Conservation (phyloP, 2,329 filamentous ascomycete species). For the Pyrenochaeta sp. region DNA sequence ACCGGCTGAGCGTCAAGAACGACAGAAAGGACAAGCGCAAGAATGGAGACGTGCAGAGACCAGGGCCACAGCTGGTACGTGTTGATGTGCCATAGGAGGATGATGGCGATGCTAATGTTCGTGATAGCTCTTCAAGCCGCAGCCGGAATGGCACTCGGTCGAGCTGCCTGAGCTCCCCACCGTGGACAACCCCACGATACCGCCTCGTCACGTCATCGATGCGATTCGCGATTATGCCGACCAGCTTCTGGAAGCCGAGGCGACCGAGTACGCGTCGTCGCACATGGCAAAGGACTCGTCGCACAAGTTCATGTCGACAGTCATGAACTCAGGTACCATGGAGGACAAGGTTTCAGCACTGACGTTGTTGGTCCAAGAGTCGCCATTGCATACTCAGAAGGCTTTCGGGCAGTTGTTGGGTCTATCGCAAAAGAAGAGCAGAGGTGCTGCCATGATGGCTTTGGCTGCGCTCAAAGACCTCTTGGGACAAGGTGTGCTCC, state of each 20-base stretch:
- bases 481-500: conserved; percentile 83
- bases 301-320: conserved; percentile 94
- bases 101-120: conserved; percentile 27
- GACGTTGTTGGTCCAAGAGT: conserved; percentile 94
- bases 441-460: conserved; percentile 91
- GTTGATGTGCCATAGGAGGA: not conserved
- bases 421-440: conserved; percentile 90
- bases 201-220: conserved; percentile 63
- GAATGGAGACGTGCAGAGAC: conserved; percentile 40
- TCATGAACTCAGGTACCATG: conserved; percentile 95
- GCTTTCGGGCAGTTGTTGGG: conserved; percentile 84
- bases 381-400: conserved; percentile 89
- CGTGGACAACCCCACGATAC: conserved; percentile 56
- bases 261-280: conserved; percentile 74
- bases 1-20: conserved; percentile 37
- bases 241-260: conserved; percentile 79
- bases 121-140: conserved; percentile 64
- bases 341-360: conserved; percentile 96
- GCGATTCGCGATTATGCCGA: conserved; percentile 75
- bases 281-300: conserved; percentile 82
- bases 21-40: conserved; percentile 44
- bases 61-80: conserved; percentile 44
- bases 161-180: conserved; percentile 62
- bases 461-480: conserved; percentile 93
- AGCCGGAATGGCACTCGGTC: conserved; percentile 73